Conservation (phyloP, 768 basidiomycete species). For the Russula compacta region DNA sequence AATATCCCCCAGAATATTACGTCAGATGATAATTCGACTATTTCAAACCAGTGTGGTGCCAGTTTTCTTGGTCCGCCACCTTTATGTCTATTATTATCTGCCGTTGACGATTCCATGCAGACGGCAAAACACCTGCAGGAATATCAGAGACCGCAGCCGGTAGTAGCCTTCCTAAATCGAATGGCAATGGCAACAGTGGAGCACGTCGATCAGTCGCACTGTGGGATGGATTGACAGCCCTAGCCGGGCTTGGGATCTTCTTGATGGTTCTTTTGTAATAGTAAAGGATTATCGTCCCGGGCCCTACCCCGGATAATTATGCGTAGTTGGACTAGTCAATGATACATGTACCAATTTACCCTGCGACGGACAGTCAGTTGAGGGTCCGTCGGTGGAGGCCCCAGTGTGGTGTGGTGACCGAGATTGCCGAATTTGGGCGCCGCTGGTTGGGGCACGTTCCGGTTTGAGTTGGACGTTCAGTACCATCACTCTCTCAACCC, state of each 20-base stretch:
- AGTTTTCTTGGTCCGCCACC: slow-evolving; percentile 25
- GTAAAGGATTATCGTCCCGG: no score
- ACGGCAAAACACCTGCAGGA: slow-evolving; percentile 23
- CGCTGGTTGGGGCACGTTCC: background rate
- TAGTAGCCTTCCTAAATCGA: background rate
- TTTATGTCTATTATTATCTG: background rate
- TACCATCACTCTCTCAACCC: background rate
- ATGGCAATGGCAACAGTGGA: background rate
- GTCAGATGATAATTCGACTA: slow-evolving; percentile 12
- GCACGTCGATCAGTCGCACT: background rate
- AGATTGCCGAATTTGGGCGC: slow-evolving; percentile 3
- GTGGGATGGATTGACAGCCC: background rate
- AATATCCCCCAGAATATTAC: slow-evolving; percentile 21
- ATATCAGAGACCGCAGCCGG: slow-evolving; percentile 23
- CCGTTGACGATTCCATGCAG: slow-evolving; percentile 17
- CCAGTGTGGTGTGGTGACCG: background rate
- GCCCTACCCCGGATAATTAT: background rate
- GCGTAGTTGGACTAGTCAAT: background rate
- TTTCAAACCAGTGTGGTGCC: slow-evolving; percentile 25
- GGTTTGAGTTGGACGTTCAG: background rate
- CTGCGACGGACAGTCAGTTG: no score
- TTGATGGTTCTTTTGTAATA: background rate
- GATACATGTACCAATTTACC: background rate
- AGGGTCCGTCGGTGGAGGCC: background rate
- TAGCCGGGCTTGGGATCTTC: background rate